A percentile compares a stretch with the other conserved stretches of the same genome.
Evolutionary conservation across 192 early-diverging fungal species (phyloP).

Genomic region (Backusella mclennaniae): DNA sequence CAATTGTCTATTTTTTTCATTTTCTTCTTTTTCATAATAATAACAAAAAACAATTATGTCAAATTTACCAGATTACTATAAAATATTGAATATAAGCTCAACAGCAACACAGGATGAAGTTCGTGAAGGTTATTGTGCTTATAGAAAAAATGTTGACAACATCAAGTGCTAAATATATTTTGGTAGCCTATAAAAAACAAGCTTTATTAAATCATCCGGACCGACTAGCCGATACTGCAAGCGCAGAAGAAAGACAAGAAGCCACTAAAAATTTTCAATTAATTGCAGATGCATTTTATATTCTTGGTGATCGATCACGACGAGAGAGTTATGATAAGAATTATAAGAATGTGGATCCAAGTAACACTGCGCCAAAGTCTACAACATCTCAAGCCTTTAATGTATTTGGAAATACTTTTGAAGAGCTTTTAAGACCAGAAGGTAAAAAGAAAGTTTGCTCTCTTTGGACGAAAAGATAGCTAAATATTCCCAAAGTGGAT

Average conservation of each 20-base stretch:
- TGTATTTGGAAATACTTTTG: conserved; percentile 30
- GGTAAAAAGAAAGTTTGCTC: neutral
- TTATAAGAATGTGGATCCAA: neutral
- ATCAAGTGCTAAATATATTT: neutral
- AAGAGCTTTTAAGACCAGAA: conserved; percentile 31
- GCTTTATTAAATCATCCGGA: conserved; percentile 31
- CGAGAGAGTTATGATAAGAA: conserved; percentile 27
- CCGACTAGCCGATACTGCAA: conserved; percentile 12
- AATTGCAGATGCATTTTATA: conserved; percentile 29
- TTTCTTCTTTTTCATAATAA: neutral
- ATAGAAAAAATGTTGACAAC: neutral
- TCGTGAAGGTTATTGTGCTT: conserved; percentile 21
- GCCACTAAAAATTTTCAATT: conserved; percentile 26
- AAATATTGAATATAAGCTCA: conserved; percentile 21
- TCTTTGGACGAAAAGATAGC: neutral
- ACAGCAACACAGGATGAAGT: conserved; percentile 28
- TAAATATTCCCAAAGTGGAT: conserved; percentile 16
- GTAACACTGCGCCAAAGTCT: neutral
- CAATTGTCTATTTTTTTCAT: neutral
- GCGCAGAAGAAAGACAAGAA: conserved; percentile 16
- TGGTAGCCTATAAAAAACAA: conserved; percentile 31
- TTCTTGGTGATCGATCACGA: conserved; percentile 23
- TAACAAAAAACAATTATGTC: conserved; percentile 16
- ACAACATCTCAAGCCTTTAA: conserved; percentile 11
- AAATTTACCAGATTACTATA: conserved; percentile 32